Evolutionary conservation across 2,329 filamentous ascomycete species (phyloP).

Genomic region (Parasarocladium wereldwijsianum): DNA sequence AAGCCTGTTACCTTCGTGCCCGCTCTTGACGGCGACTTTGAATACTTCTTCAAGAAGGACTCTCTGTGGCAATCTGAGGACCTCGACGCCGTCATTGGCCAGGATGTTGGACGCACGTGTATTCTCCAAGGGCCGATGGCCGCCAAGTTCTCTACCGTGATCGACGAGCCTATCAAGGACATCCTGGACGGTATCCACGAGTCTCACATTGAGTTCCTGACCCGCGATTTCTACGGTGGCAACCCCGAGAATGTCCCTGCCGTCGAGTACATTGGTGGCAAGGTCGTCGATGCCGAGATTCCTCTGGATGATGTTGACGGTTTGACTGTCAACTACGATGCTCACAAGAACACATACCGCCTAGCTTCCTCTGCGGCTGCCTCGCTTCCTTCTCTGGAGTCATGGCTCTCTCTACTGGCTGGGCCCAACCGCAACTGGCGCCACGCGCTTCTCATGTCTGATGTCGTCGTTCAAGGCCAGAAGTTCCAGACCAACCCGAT

Average conservation of each 20-base stretch:
- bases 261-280: conserved; percentile 91
- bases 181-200: conserved; percentile 87
- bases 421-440: conserved; percentile 82
- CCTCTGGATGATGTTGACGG: conserved; percentile 75
- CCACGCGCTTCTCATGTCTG: conserved; percentile 83
- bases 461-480: conserved; percentile 88
- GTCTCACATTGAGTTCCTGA: conserved; percentile 67
- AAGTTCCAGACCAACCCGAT: conserved; percentile 97
- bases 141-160: conserved; percentile 72
- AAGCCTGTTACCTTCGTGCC: conserved; percentile 97
- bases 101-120: conserved; percentile 91
- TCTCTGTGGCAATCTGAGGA: conserved; percentile 99
- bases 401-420: conserved; percentile 80
- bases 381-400: conserved; percentile 61
- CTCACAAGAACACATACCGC: conserved; percentile 68
- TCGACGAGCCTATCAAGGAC: conserved; percentile 89
- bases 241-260: conserved; percentile 63
- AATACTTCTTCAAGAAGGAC: conserved; percentile 99
- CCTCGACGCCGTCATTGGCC: conserved; percentile 83
- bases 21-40: conserved; percentile 89
- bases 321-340: conserved; percentile 66
- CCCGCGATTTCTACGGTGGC: conserved; percentile 64
- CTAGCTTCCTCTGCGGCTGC: conserved; percentile 62
- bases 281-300: conserved; percentile 56
- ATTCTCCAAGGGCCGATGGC: conserved; percentile 93